Evolutionary conservation across 192 early-diverging fungal species (phyloP), one percentile per base, ranked within the genome.

Genomic region (Backusella westeae): DNA sequence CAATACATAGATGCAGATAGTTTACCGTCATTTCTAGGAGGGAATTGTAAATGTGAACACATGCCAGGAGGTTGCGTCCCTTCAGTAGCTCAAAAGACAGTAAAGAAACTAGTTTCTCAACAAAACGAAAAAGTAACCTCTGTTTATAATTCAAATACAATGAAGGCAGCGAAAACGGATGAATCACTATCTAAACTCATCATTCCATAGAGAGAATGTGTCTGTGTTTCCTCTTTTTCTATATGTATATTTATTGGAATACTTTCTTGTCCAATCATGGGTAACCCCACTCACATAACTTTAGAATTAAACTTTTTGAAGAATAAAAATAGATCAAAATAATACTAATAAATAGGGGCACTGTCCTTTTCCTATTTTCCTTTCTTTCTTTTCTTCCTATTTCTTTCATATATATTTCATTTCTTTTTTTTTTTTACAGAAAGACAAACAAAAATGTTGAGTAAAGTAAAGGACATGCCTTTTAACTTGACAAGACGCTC

Each of bases 1-100:
- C 75, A 90, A 29, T 84, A 92, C 74, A 88, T 94, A 12, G 87
- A 89, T n/a, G 82, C 83, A 4, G 86, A 92, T 44, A 91, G 86
- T 53, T 71, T 94, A 38, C 93, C 93, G 9, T 67, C 81, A 15
- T 92, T 91, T 35, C 75, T 94, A 14, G 93, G 93, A 35, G 93
- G 93, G 34, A 75, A 69, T 12, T 94, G 93, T 41, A 87, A 85
- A 10, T 94, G 92, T 81, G 87, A 85, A 73, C 91, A 93, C 65
- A 90, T 93, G 87, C 83, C 88, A 10, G 93, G 92, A 52, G 90
- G 90, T 52, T 91, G 78, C 70, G 78, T 74, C 4, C 78, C 78
- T 21, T 74, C 72, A 42, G 26, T 44, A n/a, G 5, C 26, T 23
- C n/a, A 35, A 19, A 46, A 69, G 35, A 34, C 38, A 15, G 36